phyloP scores from a whole-genome alignment of 371 early-diverging fungal genomes.

The Mortierella polycephala region DNA sequence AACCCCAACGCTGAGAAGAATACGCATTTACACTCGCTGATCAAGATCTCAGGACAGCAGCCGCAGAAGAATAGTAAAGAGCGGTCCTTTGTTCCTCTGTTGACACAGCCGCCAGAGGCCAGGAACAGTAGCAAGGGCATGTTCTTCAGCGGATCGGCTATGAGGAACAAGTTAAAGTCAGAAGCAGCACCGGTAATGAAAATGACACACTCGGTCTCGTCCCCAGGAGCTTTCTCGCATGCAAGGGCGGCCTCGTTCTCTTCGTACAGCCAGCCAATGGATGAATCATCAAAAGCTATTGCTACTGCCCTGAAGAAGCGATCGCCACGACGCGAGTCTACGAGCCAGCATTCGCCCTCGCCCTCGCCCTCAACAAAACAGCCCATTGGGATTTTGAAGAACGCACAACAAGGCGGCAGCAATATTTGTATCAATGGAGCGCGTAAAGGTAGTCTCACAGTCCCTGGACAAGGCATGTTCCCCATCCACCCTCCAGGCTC shows the following conservation, averaged over 20 bases:
- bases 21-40: conserved; percentile 39
- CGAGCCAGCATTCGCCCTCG: conserved; percentile 7
- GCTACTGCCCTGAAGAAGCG: conserved; percentile 12
- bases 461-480: conserved; percentile 25
- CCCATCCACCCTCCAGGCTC: conserved; percentile 20
- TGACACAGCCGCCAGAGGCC: conserved; percentile 17
- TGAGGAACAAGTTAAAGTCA: not conserved
- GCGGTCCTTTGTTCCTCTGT: conserved; percentile 12
- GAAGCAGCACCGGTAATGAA: conserved; percentile 2
- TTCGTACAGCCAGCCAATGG: not conserved
- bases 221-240: conserved; percentile 23
- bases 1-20: conserved; percentile 18
- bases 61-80: not conserved
- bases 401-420: conserved; percentile 7
- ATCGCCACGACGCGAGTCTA: conserved; percentile 23
- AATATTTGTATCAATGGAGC: not conserved
- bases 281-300: not conserved
- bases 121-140: not conserved
- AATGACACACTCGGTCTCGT: conserved; percentile 34
- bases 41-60: conserved; percentile 19
- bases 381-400: conserved; percentile 48
- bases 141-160: not conserved
- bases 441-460: conserved; percentile 37
- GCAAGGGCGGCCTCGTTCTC: conserved; percentile 4
- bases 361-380: conserved; percentile 31